These are phyloP conservation scores for Xylaria intraflava DNA, from an alignment of 495 filamentous ascomycete genomes.

Conservation along the genomic window DNA sequence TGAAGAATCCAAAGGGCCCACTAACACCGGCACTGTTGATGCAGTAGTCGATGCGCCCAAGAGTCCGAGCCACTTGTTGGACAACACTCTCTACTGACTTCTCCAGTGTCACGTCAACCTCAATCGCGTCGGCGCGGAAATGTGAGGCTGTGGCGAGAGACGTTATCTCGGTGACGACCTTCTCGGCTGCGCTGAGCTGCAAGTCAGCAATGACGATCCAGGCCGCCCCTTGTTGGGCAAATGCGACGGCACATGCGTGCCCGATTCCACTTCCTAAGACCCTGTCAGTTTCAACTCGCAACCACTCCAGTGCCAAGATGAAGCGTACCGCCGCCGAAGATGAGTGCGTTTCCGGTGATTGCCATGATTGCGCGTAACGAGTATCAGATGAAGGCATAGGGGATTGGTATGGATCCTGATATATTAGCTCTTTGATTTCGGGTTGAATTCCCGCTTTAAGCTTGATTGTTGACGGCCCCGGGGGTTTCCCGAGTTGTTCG, in stretches of 20 bases:
- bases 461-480: too few species aligned
- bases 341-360: neutral
- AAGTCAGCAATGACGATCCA: conserved; percentile 31
- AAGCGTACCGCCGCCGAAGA: neutral
- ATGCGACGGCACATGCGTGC: conserved; percentile 19
- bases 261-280: conserved; percentile 22
- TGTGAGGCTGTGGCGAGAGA: neutral
- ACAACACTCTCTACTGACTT: conserved; percentile 14
- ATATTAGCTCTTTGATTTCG: too few species aligned
- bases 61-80: conserved; percentile 16
- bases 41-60: conserved; percentile 12
- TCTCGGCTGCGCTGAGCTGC: neutral
- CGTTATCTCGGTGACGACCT: neutral
- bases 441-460: too few species aligned
- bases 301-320: neutral
- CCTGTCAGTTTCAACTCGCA: neutral
- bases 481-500: too few species aligned
- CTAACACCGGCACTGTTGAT: conserved; percentile 7
- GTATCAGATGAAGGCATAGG: too few species aligned
- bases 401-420: too few species aligned
- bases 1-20: neutral
- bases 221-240: conserved; percentile 23
- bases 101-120: neutral
- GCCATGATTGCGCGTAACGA: too few species aligned
- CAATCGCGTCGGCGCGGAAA: neutral